A percentile compares a stretch with the other conserved stretches of the same genome.
These are phyloP conservation scores for Calonectria crousiana DNA, from an alignment of 2,329 filamentous ascomycete genomes.

Conservation along the genomic window DNA sequence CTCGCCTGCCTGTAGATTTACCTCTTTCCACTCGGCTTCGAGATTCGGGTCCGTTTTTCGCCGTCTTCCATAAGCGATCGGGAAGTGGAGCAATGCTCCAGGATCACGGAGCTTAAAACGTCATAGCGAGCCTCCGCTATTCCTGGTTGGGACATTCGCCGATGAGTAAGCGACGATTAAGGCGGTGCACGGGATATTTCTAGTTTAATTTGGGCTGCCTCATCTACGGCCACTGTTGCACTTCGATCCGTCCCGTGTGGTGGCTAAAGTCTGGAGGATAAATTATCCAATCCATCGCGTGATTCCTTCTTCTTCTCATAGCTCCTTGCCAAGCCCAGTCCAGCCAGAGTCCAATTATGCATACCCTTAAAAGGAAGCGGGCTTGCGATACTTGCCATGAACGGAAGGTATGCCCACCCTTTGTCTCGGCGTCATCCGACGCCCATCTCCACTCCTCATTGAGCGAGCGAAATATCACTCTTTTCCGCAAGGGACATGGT, in stretches of 20 bases:
- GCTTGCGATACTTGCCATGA: constrained; percentile 11
- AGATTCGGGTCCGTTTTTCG: not conserved
- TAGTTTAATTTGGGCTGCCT: not conserved
- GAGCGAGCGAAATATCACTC: not conserved
- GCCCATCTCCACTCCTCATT: not conserved
- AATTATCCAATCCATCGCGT: not conserved
- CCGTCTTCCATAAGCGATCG: not conserved
- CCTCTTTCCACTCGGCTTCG: not conserved
- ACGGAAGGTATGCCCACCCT: constrained; percentile 1
- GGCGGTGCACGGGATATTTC: not conserved
- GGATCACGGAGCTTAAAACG: not conserved
- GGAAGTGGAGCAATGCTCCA: not conserved
- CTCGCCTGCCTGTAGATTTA: not conserved
- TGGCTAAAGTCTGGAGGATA: not conserved
- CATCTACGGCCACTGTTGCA: not conserved
- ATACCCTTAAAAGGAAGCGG: not conserved
- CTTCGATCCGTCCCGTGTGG: not conserved
- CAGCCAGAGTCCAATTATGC: not conserved
- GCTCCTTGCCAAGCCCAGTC: not conserved
- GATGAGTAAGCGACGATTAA: constrained; percentile 1
- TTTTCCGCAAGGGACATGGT: not conserved
- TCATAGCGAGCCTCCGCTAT: not conserved
- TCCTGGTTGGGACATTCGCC: not conserved
- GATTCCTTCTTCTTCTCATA: not conserved
- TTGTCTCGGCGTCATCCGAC: not conserved